Evolutionary conservation across 192 early-diverging fungal species (phyloP), one percentile per base, ranked within the genome.

Genomic region (Mortierella alpina): DNA sequence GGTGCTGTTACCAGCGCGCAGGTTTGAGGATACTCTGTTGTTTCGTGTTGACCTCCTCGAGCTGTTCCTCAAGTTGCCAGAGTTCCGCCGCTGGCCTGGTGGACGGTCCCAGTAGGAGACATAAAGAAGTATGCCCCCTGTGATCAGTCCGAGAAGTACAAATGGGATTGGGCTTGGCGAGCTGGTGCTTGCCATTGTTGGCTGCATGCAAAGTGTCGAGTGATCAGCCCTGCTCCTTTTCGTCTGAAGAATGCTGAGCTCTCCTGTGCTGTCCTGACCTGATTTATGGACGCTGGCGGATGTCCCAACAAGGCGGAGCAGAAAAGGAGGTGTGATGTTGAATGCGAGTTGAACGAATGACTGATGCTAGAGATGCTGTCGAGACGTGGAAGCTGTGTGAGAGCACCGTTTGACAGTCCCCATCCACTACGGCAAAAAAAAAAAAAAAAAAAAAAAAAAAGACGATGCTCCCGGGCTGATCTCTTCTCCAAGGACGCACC

Each of bases 41-140:
- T 57, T 55, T 22, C 57, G 56, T 7, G 18, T 53, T 40, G 63
- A 50, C 2, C 49, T 44, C 13, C 58, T 52, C 14, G 59, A 49
- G 9, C 49, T 23, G 41, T 31, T 61, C 40, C 68, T 70, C 6
- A 65, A 59, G 46, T 15, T 60, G 51, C 12, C 58, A 44, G 55
- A 48, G 68, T 63, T 74, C n/a, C 80, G 51, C 51, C 68, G 40
- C 18, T 73, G 70, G 11, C 63, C 47, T 6, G 74, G 68, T 14
- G 74, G 73, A 70, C 77, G 72, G 1, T 68, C 77, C 77, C 72
- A 76, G 31, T 83, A 76, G 12, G 82, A 74, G 53, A 83, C 73
- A 41, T 75, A 75, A 18, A 83, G 68, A n/a, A 83, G 50, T 5
- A 74, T 68, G n/a, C 73, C 65, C 7, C 82, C 82, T 15, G 82